These are phyloP conservation scores for Alnus rubra DNA, from an alignment of 306 rosid species.

Conservation along the genomic window DNA sequence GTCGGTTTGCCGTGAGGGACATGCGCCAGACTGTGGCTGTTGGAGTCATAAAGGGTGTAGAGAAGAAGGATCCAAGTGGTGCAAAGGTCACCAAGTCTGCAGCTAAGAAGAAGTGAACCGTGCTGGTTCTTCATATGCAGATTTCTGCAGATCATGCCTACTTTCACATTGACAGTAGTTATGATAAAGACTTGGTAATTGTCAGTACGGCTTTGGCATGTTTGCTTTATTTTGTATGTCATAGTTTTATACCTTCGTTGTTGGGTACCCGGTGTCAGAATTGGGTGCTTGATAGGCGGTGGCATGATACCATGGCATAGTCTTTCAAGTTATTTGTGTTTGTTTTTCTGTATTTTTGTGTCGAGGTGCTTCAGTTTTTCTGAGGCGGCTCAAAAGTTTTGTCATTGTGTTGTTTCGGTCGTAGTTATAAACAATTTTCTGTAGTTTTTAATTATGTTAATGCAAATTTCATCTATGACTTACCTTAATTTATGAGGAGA, in stretches of 20 bases:
- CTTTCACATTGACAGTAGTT: background rate
- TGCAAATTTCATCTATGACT: background rate
- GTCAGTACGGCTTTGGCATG: background rate
- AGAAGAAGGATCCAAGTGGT: no score
- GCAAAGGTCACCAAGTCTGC: background rate
- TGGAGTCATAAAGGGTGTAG: no score
- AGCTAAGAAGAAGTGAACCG: constrained; percentile 61
- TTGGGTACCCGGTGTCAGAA: constrained; percentile 31
- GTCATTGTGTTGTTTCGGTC: background rate
- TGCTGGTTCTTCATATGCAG: background rate
- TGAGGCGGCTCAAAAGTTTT: constrained; percentile 18
- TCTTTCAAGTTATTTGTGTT: background rate
- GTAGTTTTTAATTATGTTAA: no score
- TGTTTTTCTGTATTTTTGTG: background rate
- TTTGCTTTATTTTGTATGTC: background rate
- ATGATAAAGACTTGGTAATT: background rate
- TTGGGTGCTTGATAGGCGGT: constrained; percentile 39
- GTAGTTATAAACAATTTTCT: background rate
- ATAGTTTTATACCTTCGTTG: no score
- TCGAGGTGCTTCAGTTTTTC: constrained; percentile 20
- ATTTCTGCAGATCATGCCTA: background rate
- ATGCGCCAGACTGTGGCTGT: no score
- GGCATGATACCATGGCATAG: constrained; percentile 11
- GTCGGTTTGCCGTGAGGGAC: constrained; percentile 50
- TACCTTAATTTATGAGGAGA: no score